Conservation (phyloP, 306 rosid genomes). For the Hippophae rhamnoides region DNA sequence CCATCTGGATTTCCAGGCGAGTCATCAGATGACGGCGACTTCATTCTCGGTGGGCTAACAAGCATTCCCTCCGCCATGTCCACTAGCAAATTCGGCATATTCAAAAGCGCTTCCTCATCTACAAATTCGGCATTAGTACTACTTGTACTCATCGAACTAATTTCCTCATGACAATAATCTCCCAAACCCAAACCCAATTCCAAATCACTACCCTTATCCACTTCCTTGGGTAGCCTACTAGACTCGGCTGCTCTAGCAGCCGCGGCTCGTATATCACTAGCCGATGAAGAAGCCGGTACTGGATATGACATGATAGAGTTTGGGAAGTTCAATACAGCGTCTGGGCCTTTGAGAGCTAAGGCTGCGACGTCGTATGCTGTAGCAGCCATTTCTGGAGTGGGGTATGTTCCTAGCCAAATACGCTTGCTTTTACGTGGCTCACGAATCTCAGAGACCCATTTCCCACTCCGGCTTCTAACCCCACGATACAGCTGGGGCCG, state of each 20-base stretch:
- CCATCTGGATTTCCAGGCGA: constrained; percentile 29
- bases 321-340: constrained; percentile 66
- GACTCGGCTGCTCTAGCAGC: constrained; percentile 68
- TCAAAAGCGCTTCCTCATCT: constrained; percentile 35
- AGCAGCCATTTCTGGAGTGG: constrained; percentile 80
- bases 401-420: constrained; percentile 89
- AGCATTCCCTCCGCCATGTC: constrained; percentile 55
- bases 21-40: constrained; percentile 23
- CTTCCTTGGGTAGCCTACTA: constrained; percentile 2
- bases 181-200: not conserved
- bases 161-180: not conserved
- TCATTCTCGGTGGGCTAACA: constrained; percentile 38
- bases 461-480: constrained; percentile 62
- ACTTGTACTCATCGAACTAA: not conserved
- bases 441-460: constrained; percentile 93
- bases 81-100: constrained; percentile 44
- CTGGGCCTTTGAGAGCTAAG: constrained; percentile 65
- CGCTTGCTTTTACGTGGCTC: constrained; percentile 87
- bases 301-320: constrained; percentile 36
- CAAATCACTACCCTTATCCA: too few relatives aligned
- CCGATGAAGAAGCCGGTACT: constrained; percentile 55
- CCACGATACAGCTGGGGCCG: constrained; percentile 49
- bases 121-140: constrained; percentile 14
- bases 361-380: constrained; percentile 96
- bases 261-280: constrained; percentile 59